Base-by-base conservation (phyloP, 139 green algal genomes). In the Chlamydomonas sp. region DNA sequence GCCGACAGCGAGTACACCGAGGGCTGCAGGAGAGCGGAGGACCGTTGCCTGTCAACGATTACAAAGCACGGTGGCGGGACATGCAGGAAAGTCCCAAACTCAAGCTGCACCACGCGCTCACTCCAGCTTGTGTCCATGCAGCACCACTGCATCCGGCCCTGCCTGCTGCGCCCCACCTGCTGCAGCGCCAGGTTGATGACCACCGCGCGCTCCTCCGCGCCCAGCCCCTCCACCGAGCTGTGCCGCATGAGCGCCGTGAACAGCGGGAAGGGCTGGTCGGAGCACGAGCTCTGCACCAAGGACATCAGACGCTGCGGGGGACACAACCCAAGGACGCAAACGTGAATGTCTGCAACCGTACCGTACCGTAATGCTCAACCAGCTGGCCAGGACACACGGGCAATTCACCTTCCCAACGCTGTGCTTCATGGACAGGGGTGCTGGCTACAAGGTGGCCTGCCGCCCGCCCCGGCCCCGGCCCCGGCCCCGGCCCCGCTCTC, bases 191-290 rank as follows among this genome's bases (percentile, higher is more conserved):
- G 62, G 57, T 83, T 78, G 5, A 79, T 78, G 9, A 91, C 82
- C 5, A 80, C 80, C 0, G 57, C 69, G 1, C 88, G 80, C 82
- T 88, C 76, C 17, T 82, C 73, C 5, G 82, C 20, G 3, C 49
- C 17, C 67, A 91, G 82, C 1, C 72, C 68, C 5, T 82, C 62
- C 12, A 57, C 80, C 62, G 20, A 79, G 87, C 87, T 84, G 77
- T 91, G 88, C 9, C 88, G 82, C 69, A 91, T 83, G 58, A 91
- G 88, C 61, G 81, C 83, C 8, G 88, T 84, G 31, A 83, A 85
- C 3, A 91, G 77, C 60, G 88, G 88, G 77, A 88, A 91, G 59
- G 82, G 85, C 75, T 88, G 82, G 17, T 83, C 88, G 61, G 81
- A 81, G 18, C 74, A 83, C 3, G 83, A 80, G 68, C 58, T 72